A percentile compares a stretch with the other conserved stretches of the same genome.
Conservation (phyloP, 257 asterid species). For the Anisodus acutangulus region DNA sequence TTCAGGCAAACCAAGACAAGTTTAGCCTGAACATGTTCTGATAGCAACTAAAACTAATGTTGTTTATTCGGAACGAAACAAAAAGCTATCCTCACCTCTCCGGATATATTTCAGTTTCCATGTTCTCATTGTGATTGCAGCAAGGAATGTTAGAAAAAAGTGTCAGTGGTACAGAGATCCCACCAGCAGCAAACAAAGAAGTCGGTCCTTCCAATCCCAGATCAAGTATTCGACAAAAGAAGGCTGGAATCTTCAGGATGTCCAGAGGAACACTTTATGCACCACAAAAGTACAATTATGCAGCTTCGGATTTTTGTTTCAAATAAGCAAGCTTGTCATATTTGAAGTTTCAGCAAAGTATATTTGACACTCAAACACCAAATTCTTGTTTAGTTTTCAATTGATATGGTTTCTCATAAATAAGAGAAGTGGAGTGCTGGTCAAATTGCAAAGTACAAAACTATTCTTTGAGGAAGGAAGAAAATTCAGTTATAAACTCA, state of each 20-base stretch:
- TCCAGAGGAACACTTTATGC: not conserved
- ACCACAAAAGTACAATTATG: constrained; percentile 19
- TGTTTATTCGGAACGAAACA: not conserved
- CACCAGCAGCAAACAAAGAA: not conserved
- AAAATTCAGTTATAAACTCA: not conserved
- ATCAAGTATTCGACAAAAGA: not conserved
- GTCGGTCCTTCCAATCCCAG: constrained; percentile 1
- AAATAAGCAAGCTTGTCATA: not conserved
- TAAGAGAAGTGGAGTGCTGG: not conserved
- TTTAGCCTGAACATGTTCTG: not conserved
- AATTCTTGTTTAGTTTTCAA: not conserved
- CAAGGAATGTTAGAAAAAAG: not conserved
- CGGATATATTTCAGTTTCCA: not conserved
- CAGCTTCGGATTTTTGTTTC: not conserved
- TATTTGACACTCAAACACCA: not conserved
- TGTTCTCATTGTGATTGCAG: constrained; percentile 1
- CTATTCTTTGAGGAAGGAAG: not conserved
- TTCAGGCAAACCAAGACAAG: not conserved
- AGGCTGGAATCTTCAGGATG: not conserved
- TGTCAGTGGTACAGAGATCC: not conserved
- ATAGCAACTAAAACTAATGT: not conserved
- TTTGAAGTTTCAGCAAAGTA: constrained; percentile 7
- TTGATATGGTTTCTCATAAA: not conserved
- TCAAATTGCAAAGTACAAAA: not conserved
- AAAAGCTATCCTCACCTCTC: not conserved